A percentile compares a stretch with the other conserved stretches of the same genome.
Conservation (phyloP, 2,329 filamentous ascomycete species). For the Polychaeton citri region DNA sequence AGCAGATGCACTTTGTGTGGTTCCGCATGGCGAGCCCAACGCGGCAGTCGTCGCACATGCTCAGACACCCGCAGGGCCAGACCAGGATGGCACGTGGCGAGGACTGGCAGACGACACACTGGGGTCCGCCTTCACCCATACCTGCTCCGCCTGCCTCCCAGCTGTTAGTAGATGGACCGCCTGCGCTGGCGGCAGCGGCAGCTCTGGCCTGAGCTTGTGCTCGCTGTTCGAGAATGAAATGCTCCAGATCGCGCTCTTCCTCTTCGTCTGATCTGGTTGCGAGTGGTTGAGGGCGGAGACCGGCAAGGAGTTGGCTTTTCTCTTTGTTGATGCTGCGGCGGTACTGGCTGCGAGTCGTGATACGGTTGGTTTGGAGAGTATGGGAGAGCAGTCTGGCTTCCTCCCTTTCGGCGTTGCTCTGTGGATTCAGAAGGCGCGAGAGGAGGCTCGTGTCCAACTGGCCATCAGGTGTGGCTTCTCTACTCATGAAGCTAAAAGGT, state of each 20-base stretch:
- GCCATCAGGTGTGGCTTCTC: constrained; percentile 44
- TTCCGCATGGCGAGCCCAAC: constrained; percentile 94
- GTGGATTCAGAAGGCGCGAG: constrained; percentile 69
- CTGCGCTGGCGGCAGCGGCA: constrained; percentile 4
- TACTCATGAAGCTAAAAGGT: constrained; percentile 29
- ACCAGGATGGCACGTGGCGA: constrained; percentile 78
- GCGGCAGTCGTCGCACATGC: constrained; percentile 86
- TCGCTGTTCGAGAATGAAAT: constrained; percentile 43
- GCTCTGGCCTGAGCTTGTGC: constrained; percentile 29
- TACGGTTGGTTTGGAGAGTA: constrained; percentile 56
- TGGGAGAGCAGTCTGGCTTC: constrained; percentile 72
- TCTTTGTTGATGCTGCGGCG: constrained; percentile 54
- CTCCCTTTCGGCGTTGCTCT: constrained; percentile 60
- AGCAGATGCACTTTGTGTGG: constrained; percentile 92
- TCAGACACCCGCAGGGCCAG: constrained; percentile 92
- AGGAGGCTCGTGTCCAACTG: constrained; percentile 31
- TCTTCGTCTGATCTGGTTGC: constrained; percentile 29
- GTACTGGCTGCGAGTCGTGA: constrained; percentile 74
- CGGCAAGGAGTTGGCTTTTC: constrained; percentile 50
- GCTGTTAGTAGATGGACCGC: constrained; percentile 16
- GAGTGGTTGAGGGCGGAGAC: constrained; percentile 23
- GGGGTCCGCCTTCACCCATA: constrained; percentile 60
- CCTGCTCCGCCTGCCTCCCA: constrained; percentile 63
- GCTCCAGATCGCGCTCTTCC: constrained; percentile 45
- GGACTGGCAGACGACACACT: constrained; percentile 87